phyloP scores from a whole-genome alignment of 805 yeast genomes.

The Wickerhamiella hasegawae region DNA sequence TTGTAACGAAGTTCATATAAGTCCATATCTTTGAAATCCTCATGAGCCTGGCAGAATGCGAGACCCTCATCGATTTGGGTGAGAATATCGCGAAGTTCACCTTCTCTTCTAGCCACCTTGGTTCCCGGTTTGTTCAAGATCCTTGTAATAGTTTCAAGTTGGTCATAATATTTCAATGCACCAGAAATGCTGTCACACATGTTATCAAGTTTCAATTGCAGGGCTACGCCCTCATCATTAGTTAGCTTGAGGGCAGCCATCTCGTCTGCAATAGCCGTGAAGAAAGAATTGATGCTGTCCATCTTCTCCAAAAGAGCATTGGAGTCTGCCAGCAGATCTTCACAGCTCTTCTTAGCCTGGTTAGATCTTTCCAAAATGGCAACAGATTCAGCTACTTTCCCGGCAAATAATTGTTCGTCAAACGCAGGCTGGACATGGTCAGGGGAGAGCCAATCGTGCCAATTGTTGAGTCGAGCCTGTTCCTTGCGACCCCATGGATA shows the following conservation, averaged over 20 bases:
- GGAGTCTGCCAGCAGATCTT: slow-evolving; percentile 31
- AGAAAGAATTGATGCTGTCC: slow-evolving; percentile 11
- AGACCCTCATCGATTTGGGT: slow-evolving; percentile 50
- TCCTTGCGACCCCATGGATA: neutral
- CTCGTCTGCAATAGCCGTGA: neutral
- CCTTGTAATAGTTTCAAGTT: slow-evolving; percentile 52
- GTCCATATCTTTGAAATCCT: slow-evolving; percentile 54
- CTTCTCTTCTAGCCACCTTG: slow-evolving; percentile 38
- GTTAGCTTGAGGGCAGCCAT: slow-evolving; percentile 38
- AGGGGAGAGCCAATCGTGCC: neutral
- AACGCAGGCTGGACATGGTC: slow-evolving; percentile 1
- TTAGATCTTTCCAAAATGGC: neutral
- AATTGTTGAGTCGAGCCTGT: slow-evolving; percentile 7
- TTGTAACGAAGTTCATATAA: slow-evolving; percentile 55
- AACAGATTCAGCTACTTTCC: neutral
- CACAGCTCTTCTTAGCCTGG: slow-evolving; percentile 3
- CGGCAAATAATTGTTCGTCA: slow-evolving; percentile 6
- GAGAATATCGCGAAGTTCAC: slow-evolving; percentile 39
- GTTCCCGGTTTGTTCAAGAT: slow-evolving; percentile 56
- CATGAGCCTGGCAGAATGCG: slow-evolving; percentile 36
- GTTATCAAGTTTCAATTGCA: slow-evolving; percentile 28
- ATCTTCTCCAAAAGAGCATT: slow-evolving; percentile 30
- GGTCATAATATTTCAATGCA: slow-evolving; percentile 46
- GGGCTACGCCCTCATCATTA: slow-evolving; percentile 34
- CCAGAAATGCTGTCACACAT: slow-evolving; percentile 31